Evolutionary conservation across 2,329 filamentous ascomycete genomes (phyloP), one percentile per base, ranked within the genome.

Genomic region (Aschersonia sp.): DNA sequence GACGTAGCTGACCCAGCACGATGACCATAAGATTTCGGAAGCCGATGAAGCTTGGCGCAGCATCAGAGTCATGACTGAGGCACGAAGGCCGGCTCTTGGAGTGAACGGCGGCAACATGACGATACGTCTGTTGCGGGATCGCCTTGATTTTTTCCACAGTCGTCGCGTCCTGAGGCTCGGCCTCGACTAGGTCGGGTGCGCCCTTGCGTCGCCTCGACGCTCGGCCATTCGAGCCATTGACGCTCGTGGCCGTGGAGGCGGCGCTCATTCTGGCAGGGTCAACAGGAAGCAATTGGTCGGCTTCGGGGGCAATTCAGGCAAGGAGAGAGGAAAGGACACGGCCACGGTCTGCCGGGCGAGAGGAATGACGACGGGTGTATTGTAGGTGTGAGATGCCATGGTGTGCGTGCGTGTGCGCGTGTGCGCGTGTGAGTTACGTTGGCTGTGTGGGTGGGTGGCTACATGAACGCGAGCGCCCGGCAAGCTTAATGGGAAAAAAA

Each of bases 1-100:
- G 22, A 22, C 22, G 9, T 35, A 22, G 37, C 75, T 53, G 74
- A 92, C 87, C 80, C 51, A 95, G 68, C 39, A 96, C 87, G 58
- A 97, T 82, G 40, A 95, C 85, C 87, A 96, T 95, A 53, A 98
- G 75, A 62, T 98, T 98, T 51, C 90, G 76, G 61, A 98, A 97
- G 1, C 92, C 92, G 12, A 95, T 68, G 60, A 96, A 97, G 62
- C 87, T 95, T 29, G 89, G 87, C 2, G 81, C 71, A 9, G 69
- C 70, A 43, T 76, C 67, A 2, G 87, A 78, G 61, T 97, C 92
- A 58, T 89, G 84, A 66, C 87, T 95, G 44, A 97, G 72, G 57
- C 85, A 88, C 30, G 90, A 95, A 6, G 84, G 79, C 50, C 79
- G 78, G 39, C 75, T 66, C 55, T 76, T 63, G 6, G 81, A 80